A percentile compares a stretch with the other conserved stretches of the same genome.
Evolutionary conservation across 331 rosid species (phyloP).

Genomic region (Acacia concinna): DNA sequence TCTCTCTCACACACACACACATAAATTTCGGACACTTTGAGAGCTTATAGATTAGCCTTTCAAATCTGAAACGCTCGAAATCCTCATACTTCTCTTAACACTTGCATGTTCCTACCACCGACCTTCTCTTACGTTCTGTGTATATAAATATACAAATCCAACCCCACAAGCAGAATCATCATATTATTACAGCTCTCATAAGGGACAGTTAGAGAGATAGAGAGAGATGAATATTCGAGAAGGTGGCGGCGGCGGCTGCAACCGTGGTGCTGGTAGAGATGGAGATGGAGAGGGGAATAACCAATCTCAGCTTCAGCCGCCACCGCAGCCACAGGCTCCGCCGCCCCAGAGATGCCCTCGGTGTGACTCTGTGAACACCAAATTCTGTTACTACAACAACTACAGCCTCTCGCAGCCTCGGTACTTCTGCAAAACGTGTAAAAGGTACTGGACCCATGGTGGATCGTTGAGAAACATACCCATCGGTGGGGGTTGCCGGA

Average conservation of each 20-base stretch:
- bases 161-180: neutral
- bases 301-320: constrained; percentile 6
- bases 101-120: constrained; percentile 31
- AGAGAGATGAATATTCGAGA: neutral
- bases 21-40: constrained; percentile 38
- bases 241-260: neutral
- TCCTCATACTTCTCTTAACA: constrained; percentile 13
- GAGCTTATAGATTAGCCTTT: neutral
- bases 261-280: neutral
- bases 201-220: neutral
- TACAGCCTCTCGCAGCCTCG: constrained; percentile 22
- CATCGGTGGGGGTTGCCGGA: constrained; percentile 13
- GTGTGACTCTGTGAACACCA: constrained; percentile 13
- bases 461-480: constrained; percentile 23
- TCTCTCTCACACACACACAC: neutral
- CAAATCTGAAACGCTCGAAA: constrained; percentile 26
- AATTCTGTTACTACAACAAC: constrained; percentile 20
- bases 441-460: constrained; percentile 24
- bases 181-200: neutral
- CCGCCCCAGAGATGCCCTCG: constrained; percentile 9
- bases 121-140: constrained; percentile 1
- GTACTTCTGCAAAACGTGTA: constrained; percentile 19
- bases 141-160: constrained; percentile 34
- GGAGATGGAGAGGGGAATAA: constrained; percentile 1
- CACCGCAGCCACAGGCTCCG: neutral